Conservation (phyloP, 2,329 filamentous ascomycete species). For the Sarocladium kiliense region DNA sequence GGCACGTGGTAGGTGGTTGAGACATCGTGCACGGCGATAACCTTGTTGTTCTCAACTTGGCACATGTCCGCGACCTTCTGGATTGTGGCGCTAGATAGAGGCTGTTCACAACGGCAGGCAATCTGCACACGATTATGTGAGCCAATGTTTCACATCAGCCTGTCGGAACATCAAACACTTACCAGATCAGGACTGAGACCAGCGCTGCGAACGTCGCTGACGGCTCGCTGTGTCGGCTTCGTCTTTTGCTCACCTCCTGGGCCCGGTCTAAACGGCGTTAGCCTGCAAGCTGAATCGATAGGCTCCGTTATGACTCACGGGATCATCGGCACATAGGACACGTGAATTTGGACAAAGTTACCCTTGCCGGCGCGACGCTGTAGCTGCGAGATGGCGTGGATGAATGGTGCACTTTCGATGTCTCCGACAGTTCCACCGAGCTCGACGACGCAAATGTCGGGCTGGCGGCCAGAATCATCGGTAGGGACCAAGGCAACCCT, state of each 20-base stretch:
- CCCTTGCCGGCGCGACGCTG: slow-evolving; percentile 58
- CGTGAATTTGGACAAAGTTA: slow-evolving; percentile 86
- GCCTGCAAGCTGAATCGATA: not conserved
- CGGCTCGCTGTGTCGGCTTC: slow-evolving; percentile 91
- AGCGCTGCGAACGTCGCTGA: slow-evolving; percentile 76
- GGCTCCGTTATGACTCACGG: slow-evolving; percentile 11
- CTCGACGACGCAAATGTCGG: slow-evolving; percentile 80
- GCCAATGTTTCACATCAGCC: not conserved
- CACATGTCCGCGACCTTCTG: slow-evolving; percentile 87
- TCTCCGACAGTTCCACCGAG: slow-evolving; percentile 59
- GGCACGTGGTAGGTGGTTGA: slow-evolving; percentile 91
- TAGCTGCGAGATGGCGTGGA: slow-evolving; percentile 80
- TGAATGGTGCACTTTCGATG: slow-evolving; percentile 82
- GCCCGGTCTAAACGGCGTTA: slow-evolving; percentile 10
- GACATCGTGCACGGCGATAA: slow-evolving; percentile 86
- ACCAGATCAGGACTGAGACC: slow-evolving; percentile 69
- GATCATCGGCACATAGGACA: slow-evolving; percentile 74
- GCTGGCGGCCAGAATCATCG: slow-evolving; percentile 74
- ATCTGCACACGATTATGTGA: slow-evolving; percentile 48
- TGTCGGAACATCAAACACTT: slow-evolving; percentile 17
- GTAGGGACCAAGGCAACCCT: slow-evolving; percentile 80
- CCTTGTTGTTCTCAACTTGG: slow-evolving; percentile 79
- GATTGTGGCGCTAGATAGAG: slow-evolving; percentile 68
- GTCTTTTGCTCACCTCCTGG: slow-evolving; percentile 75
- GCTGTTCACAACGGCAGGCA: slow-evolving; percentile 82